Conservation (phyloP, 768 basidiomycete species). For the Trametes punicea region DNA sequence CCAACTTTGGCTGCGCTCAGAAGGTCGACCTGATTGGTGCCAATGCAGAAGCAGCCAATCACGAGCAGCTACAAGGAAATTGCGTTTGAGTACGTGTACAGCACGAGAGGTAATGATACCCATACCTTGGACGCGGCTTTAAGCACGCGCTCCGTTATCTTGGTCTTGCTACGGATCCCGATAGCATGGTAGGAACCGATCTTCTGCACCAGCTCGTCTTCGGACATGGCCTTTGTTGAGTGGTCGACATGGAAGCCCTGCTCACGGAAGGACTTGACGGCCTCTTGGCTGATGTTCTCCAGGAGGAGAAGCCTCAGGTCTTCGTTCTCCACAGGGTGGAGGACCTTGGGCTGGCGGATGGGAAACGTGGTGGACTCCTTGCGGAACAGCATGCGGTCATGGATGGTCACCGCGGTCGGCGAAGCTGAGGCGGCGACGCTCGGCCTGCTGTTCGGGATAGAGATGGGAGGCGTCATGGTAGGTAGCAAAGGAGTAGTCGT, state of each 20-base stretch:
- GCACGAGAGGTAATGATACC: not conserved
- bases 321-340: conserved; percentile 82
- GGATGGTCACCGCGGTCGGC: conserved; percentile 44
- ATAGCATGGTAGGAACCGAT: conserved; percentile 87
- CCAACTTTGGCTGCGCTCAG: conserved; percentile 77
- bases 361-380: conserved; percentile 31
- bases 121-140: conserved; percentile 81
- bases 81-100: not conserved
- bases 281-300: conserved; percentile 94
- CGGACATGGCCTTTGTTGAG: conserved; percentile 77
- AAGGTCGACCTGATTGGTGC: conserved; percentile 97
- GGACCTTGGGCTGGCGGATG: conserved; percentile 60
- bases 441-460: conserved; percentile 36
- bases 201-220: conserved; percentile 86
- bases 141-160: conserved; percentile 87
- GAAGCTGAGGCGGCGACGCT: conserved; percentile 50
- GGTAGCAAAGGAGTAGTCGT: not conserved
- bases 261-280: conserved; percentile 71
- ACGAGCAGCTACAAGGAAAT: conserved; percentile 69
- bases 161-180: conserved; percentile 97
- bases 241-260: conserved; percentile 95
- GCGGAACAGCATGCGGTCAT: conserved; percentile 44
- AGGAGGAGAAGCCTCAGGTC: conserved; percentile 79
- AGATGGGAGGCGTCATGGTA: conserved; percentile 48
- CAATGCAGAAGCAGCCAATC: conserved; percentile 99